Evolutionary conservation across 148 eudicot species (phyloP).

Genomic region (Camellia lanceoleosa): DNA sequence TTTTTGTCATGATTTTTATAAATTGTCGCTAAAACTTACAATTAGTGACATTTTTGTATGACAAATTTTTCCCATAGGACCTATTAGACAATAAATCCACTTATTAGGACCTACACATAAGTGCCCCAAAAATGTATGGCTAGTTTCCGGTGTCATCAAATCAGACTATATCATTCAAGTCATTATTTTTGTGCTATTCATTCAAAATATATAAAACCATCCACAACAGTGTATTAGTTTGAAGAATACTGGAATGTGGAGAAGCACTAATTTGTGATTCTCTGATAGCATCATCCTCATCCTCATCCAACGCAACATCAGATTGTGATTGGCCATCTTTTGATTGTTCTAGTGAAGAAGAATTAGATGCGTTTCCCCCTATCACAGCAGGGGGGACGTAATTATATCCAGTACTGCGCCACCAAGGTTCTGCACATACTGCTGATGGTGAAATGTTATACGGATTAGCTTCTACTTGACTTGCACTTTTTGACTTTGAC

Average conservation of each 20-base stretch:
- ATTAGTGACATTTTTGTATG: too few species aligned
- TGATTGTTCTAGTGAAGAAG: conserved; percentile 47
- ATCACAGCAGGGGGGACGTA: conserved; percentile 35
- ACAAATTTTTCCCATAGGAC: too few species aligned
- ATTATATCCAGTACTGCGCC: conserved; percentile 49
- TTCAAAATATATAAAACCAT: neutral
- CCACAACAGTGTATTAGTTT: neutral
- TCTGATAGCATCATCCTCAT: conserved; percentile 50
- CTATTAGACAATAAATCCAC: too few species aligned
- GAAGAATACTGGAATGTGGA: conserved; percentile 41
- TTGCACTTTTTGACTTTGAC: conserved; percentile 41
- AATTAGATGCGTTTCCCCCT: conserved; percentile 47
- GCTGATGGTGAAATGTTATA: conserved; percentile 38
- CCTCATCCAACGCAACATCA: conserved; percentile 48
- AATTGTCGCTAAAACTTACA: too few species aligned
- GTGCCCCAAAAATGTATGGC: neutral
- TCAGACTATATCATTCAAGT: neutral
- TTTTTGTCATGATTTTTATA: too few species aligned
- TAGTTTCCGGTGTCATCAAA: neutral
- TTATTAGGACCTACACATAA: too few species aligned
- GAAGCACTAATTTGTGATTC: conserved; percentile 43
- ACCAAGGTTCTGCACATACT: conserved; percentile 62
- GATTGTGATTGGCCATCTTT: conserved; percentile 58
- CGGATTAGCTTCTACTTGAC: conserved; percentile 35
- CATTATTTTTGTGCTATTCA: neutral